Evolutionary conservation across 768 basidiomycete genomes (phyloP), one percentile per base, ranked within the genome.

Genomic region (Cubamyces sp.): DNA sequence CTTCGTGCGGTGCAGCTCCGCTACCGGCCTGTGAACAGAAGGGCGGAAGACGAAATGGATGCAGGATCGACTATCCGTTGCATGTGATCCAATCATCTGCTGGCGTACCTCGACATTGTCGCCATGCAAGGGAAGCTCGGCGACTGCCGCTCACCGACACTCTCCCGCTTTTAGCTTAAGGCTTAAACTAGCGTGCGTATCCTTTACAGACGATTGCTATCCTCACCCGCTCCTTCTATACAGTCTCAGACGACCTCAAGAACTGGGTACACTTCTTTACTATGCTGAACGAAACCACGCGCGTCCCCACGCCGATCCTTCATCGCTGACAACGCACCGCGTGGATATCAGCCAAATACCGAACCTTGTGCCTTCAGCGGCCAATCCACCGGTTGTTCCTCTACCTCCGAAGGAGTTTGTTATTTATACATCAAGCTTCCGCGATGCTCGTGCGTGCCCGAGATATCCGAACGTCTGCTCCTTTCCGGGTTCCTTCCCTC

Each of bases 31-130:
- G 40, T 40, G 39, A 58, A 58, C 49, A 50, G 49, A 59, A 51
- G 41, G 12, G 12, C 28, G 25, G 19, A 49, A 30, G 49, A 34
- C 56, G 47, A 57, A 40, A 39, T 48, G 40, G 34, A 57, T 39
- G 49, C 49, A 52, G 57, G 49, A 51, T 51, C 26, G 57, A 52
- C 57, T 25, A 41, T 58, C 41, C 15, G 42, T 41, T 1, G 45
- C 57, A 52, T 59, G 57, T 59, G 57, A 59, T 46, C 42, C 43
- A 21, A 46, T 46, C 54, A 46, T 34, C 28, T 6, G 54, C 42
- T 43, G 42, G 2, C 42, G n/a, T 15, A 12, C 50, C 23, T 25
- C 39, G 37, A 18, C 25, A 3, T 42, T 25, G 25, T 21, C 40
- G 40, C 53, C 37, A 54, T 54, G 53, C 39, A 21, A 26, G 14